Base-by-base conservation (phyloP, 148 eudicot genomes). In the Euryodendron excelsum region DNA sequence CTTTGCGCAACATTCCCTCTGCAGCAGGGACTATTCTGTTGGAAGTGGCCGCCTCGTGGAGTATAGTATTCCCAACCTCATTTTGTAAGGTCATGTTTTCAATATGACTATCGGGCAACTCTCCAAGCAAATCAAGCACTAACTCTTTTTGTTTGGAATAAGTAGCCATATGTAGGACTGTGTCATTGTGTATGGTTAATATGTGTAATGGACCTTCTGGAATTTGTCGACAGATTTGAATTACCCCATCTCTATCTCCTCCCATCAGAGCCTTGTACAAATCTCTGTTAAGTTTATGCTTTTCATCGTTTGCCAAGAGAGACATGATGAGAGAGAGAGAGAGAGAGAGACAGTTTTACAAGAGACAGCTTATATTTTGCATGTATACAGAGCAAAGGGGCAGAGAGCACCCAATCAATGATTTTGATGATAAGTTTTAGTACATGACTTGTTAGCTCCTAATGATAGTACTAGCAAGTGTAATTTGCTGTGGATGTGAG, bases 41-140 rank as follows among this genome's bases (percentile, higher is more conserved):
- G 39, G 65, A 59, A 13, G 69, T 75, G 69, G 55, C 58, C 4
- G 78, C 66, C 68, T 75, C 78, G n/a, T 75, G 78, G 53, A 75
- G 78, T 18, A 75, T 44, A 17, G 78, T 75, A 48, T 75, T 75
- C 61, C 78, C 78, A 4, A 62, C 30, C 9, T 23, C 34, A 58
- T 75, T 75, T 25, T 41, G 34, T 1, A 1, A 1, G 11, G 55
- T 45, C 37, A 75, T 27, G 25, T 75, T 44, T 55, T 45, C 37
- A 28, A 1, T 12, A 15, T 60, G 55, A 15, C 55, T 27, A 33
- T 45, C 8, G 0, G 55, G 10, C 56, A 75, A 45, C 20, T 59
- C 21, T 3, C 17, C 13, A 7, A 75, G 78, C 6, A 75, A 48
- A 10, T 61, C 1, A 1, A 59, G 55, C 14, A 64, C 69, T 13